Base-by-base conservation (phyloP, 192 early-diverging fungal species). In the Phycomyces blakesleeanus region DNA sequence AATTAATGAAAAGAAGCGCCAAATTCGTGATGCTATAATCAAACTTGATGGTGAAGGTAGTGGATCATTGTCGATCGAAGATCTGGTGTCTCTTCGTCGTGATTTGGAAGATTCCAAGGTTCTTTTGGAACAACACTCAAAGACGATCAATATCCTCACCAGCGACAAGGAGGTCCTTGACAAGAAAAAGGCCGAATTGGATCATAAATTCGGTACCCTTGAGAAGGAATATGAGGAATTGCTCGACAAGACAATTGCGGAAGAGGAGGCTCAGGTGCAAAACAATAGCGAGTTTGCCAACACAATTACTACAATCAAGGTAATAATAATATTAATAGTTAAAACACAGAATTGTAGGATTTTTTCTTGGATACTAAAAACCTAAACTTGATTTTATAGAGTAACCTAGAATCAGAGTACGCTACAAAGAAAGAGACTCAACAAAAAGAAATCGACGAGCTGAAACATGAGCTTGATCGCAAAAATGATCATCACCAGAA, bases 151-250 rank as follows among this genome's bases (percentile, higher is more conserved):
- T 7, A 81, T 78, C 27, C 60, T 89, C 16, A 76, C 82, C 62
- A 73, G 78, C 25, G 88, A 91, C 47, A 85, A 87, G 25, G 72
- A 69, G 3, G 42, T 68, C 8, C 64, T 91, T 52, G 76, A 76
- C 37, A 69, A 73, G 55, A 86, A 85, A 71, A 81, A 83, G 34
- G 76, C 81, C 61, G 87, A 90, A 7, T 74, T 91, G 16, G 90
- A 93, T 65, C 73, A 71, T 59, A 86, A 86, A 59, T 72, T 92
- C 20, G 74, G 74, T n/a, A 71, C 77, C 0, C 71, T 93, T 26
- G 91, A 95, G 72, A 58, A 78, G 12, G 93, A 95, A 68, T 93
- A 92, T 67, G 89, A 92, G 59, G 88, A 94, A 63, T 72, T 94
- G 49, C 66, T 95, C 55, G 83, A 85, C 50, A 84, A 83, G 61